A percentile compares a stretch with the other conserved stretches of the same genome.
Evolutionary conservation across 192 early-diverging fungal species (phyloP).

Genomic region (Lunasporangiospora selenospora): DNA sequence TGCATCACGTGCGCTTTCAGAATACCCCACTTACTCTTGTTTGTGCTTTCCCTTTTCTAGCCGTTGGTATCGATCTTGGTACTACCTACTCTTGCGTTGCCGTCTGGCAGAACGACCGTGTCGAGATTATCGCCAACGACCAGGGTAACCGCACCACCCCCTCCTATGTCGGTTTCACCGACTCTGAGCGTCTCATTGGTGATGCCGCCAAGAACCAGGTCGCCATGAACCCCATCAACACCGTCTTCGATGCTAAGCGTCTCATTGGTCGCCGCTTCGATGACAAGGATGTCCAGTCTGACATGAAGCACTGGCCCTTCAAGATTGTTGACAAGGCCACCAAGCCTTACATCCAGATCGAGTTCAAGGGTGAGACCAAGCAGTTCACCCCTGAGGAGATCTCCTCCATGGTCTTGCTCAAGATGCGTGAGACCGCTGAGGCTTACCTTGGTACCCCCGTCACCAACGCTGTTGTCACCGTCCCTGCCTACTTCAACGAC

Average conservation of each 20-base stretch:
- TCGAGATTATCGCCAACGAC: slow-evolving; percentile 99
- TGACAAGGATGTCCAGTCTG: slow-evolving; percentile 94
- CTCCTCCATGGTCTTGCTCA: slow-evolving; percentile 96
- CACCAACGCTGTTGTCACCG: slow-evolving; percentile 95
- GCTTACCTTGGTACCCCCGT: slow-evolving; percentile 85
- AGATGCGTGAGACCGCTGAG: slow-evolving; percentile 99
- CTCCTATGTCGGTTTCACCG: slow-evolving; percentile 96
- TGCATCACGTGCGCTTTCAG: too few species aligned
- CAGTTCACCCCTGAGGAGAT: slow-evolving; percentile 96
- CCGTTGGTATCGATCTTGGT: slow-evolving; percentile 97
- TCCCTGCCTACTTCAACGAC: slow-evolving; percentile 99
- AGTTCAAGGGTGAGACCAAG: slow-evolving; percentile 98
- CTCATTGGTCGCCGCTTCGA: slow-evolving; percentile 95
- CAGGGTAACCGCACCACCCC: slow-evolving; percentile 99
- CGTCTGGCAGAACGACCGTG: slow-evolving; percentile 81
- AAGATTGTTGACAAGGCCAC: slow-evolving; percentile 87
- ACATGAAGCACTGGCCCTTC: slow-evolving; percentile 99
- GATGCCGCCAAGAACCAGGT: slow-evolving; percentile 99
- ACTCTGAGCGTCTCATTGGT: slow-evolving; percentile 97
- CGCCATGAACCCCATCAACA: slow-evolving; percentile 98
- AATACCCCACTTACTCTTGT: slow-evolving; percentile 1
- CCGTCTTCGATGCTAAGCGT: slow-evolving; percentile 99
- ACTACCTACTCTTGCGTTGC: slow-evolving; percentile 96
- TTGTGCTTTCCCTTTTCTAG: slow-evolving; percentile 27
- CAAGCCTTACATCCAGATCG: slow-evolving; percentile 92